Base-by-base conservation (phyloP, 78 protist species). In the slime mould (Dictyostelium discoideum) region DNA sequence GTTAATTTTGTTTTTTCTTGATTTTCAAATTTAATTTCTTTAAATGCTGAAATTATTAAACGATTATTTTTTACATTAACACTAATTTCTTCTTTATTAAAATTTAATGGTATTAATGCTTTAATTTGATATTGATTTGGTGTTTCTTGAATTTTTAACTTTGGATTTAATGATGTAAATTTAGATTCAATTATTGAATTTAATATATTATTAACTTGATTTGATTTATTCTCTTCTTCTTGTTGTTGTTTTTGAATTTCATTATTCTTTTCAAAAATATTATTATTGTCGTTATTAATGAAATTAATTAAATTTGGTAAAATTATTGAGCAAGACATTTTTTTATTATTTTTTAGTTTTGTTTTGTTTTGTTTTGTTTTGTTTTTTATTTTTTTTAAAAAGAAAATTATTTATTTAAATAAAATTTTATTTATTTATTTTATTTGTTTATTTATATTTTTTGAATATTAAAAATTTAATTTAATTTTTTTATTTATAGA, bases 291-390 rank as follows among this genome's bases (percentile, higher is more conserved):
- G 32, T 73, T 24, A 73, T 73, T 73, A n/a, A 73, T 26, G 32
- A 73, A 73, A 16, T 73, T 73, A 5, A 73, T 73, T 73, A 73
- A 73, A 73, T 73, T 73, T 73, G 79, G 79, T 73, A 73, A 73
- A 73, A 32, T 4, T 13, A 73, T 67, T 67, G 76, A 73, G 13
- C 79, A 73, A 14, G 79, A 73, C 79, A 73, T 73, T 10, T 29
- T 73, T 32, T 10, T 67, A 8, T 67, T 9, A 10, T 48, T 48
- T 0, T 48, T 44, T 44, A 48, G 2, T 48, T 48, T 48, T 48
- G 0, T 48, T 48, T 9, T 48, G 3, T 7, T 48, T 48, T 48
- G 2, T 48, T 48, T 2, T 48, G 2, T 48, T 48, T 67, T 24
- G 7, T 67, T 67, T n/a, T 24, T 6, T 67, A 6, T 20, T 16